Evolutionary conservation across 805 yeast species (phyloP).

Genomic region (Priceomyces castillae): DNA sequence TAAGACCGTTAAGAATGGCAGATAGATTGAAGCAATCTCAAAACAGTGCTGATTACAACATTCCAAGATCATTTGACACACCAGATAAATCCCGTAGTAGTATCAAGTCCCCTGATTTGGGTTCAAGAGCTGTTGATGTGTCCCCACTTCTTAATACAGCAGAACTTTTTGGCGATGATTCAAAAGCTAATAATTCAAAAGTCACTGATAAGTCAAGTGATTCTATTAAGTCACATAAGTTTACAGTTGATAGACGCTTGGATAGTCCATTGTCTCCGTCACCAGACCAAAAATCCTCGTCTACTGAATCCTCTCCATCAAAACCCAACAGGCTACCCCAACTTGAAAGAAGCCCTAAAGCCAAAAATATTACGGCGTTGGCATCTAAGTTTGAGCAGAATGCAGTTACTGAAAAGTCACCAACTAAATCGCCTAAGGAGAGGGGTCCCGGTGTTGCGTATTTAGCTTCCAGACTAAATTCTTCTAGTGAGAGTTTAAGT

Average conservation of each 20-base stretch:
- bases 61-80: not conserved
- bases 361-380: slow-evolving; percentile 16
- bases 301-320: not conserved
- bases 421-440: slow-evolving; percentile 2
- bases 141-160: not conserved
- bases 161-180: slow-evolving; percentile 1
- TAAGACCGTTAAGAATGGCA: slow-evolving; percentile 68
- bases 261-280: not conserved
- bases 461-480: slow-evolving; percentile 26
- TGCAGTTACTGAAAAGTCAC: not conserved
- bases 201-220: not conserved
- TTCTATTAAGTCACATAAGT: not conserved
- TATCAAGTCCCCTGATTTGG: not conserved
- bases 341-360: slow-evolving; percentile 9
- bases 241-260: not conserved
- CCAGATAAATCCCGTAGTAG: not conserved
- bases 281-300: not conserved
- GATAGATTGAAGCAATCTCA: slow-evolving; percentile 41
- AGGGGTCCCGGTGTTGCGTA: slow-evolving; percentile 12
- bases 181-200: not conserved
- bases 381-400: slow-evolving; percentile 22
- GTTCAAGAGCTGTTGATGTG: not conserved
- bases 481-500: slow-evolving; percentile 15
- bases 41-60: not conserved
- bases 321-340: not conserved